Conservation (phyloP, 2,329 filamentous ascomycete genomes). For the Pseudogymnoascus pannorum region DNA sequence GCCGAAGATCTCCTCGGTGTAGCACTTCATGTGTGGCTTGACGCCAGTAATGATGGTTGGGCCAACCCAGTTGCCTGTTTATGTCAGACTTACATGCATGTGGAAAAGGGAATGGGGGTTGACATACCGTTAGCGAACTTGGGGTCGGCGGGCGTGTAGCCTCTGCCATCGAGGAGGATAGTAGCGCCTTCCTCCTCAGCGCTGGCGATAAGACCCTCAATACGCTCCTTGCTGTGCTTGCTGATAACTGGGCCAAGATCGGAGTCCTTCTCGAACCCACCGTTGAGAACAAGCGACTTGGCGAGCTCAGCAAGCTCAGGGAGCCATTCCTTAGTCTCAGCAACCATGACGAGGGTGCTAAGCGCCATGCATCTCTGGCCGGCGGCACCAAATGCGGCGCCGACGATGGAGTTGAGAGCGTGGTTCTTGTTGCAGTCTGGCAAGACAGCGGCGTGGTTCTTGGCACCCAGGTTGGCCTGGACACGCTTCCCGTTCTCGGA, state of each 20-base stretch:
- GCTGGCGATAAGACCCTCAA: constrained; percentile 66
- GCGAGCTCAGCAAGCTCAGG: constrained; percentile 70
- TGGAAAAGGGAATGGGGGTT: background rate
- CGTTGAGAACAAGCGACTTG: constrained; percentile 65
- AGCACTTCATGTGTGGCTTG: constrained; percentile 74
- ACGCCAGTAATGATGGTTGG: constrained; percentile 80
- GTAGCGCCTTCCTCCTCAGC: constrained; percentile 76
- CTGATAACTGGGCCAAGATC: constrained; percentile 79
- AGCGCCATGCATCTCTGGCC: constrained; percentile 84
- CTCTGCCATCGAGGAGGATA: constrained; percentile 73
- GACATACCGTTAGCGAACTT: constrained; percentile 69
- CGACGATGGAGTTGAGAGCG: constrained; percentile 74
- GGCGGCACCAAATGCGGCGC: constrained; percentile 77
- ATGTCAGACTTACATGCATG: background rate
- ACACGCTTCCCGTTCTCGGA: constrained; percentile 83
- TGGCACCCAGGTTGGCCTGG: constrained; percentile 80
- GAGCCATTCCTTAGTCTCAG: constrained; percentile 79
- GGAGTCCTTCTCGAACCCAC: constrained; percentile 72
- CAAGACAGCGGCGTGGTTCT: constrained; percentile 80
- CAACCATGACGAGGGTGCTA: constrained; percentile 74
- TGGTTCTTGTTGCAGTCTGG: constrained; percentile 89
- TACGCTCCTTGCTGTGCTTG: constrained; percentile 69
- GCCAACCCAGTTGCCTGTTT: constrained; percentile 61
- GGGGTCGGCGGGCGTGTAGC: constrained; percentile 51
- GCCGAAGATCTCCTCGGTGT: constrained; percentile 79